A percentile compares a stretch with the other conserved stretches of the same genome.
Evolutionary conservation across 306 rosid species (phyloP).

Genomic region (Gastrolobium villosum): DNA sequence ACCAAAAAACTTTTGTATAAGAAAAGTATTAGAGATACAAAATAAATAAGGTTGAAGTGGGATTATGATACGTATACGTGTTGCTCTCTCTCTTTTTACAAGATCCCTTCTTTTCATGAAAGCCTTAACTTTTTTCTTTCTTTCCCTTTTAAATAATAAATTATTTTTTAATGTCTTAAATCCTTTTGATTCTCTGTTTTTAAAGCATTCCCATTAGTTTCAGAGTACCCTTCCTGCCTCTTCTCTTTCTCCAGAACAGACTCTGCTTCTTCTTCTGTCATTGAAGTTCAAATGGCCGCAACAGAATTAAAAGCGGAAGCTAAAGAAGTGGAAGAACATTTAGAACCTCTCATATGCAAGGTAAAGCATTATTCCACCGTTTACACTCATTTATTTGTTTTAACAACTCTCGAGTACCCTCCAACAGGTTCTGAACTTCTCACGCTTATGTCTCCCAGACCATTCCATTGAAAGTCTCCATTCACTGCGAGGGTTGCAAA

Average conservation of each 20-base stretch:
- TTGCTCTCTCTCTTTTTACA: conserved; percentile 19
- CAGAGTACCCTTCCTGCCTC: conserved; percentile 17
- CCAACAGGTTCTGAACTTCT: conserved; percentile 25
- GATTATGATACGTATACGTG: not conserved
- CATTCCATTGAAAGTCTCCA: conserved; percentile 71
- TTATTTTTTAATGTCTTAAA: conserved; percentile 33
- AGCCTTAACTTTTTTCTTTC: conserved; percentile 8
- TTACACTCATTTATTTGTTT: not conserved
- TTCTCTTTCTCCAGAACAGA: conserved; percentile 35
- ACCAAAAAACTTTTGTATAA: too few species aligned
- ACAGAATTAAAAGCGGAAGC: conserved; percentile 54
- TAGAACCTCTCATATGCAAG: conserved; percentile 62
- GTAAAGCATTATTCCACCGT: conserved; percentile 50
- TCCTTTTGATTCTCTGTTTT: conserved; percentile 45
- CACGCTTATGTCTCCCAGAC: conserved; percentile 55
- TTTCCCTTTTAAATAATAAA: conserved; percentile 25
- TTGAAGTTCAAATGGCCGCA: conserved; percentile 65
- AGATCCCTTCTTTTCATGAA: conserved; percentile 52
- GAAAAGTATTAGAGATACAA: too few species aligned
- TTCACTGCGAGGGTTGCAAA: conserved; percentile 88
- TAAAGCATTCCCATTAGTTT: conserved; percentile 42
- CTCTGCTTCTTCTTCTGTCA: conserved; percentile 34
- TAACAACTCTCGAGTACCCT: conserved; percentile 7
- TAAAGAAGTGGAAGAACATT: conserved; percentile 53
- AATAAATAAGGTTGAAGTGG: too few species aligned